Percentiles rank a stretch among this genome's conserved stretches.
phyloP scores from a whole-genome alignment of 1,284 basidiomycete species.

The Boletus sp. region DNA sequence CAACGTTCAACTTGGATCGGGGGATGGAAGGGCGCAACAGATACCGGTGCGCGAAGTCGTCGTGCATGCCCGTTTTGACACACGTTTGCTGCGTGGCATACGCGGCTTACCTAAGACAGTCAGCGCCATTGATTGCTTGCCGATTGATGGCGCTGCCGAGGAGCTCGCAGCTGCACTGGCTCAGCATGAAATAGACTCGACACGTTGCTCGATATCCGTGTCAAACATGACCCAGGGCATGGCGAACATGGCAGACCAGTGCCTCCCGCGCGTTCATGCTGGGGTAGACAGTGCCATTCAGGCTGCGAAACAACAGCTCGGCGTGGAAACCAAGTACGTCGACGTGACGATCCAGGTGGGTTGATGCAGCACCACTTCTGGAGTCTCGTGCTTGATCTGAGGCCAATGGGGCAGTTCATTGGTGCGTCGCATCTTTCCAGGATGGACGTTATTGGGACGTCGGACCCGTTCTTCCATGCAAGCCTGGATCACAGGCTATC shows the following conservation, averaged over 20 bases:
- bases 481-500: constrained; percentile 57
- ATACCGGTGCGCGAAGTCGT: neutral
- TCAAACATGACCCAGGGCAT: constrained; percentile 15
- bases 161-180: neutral
- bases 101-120: neutral
- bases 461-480: constrained; percentile 71
- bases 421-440: constrained; percentile 63
- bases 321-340: constrained; percentile 25
- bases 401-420: constrained; percentile 47
- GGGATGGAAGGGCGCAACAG: neutral
- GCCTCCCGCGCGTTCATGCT: neutral
- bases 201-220: neutral
- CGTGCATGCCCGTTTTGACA: no score
- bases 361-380: neutral
- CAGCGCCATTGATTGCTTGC: no score
- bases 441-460: constrained; percentile 64
- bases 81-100: no score
- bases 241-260: constrained; percentile 8
- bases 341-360: constrained; percentile 30
- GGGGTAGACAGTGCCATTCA: constrained; percentile 1
- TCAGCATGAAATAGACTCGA: constrained; percentile 1
- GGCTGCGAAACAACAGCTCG: constrained; percentile 4
- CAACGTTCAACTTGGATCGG: neutral
- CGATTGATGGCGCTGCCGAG: neutral
- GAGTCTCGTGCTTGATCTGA: constrained; percentile 1